Evolutionary conservation across 2,329 filamentous ascomycete species (phyloP).

Genomic region (Fusarium sp.): DNA sequence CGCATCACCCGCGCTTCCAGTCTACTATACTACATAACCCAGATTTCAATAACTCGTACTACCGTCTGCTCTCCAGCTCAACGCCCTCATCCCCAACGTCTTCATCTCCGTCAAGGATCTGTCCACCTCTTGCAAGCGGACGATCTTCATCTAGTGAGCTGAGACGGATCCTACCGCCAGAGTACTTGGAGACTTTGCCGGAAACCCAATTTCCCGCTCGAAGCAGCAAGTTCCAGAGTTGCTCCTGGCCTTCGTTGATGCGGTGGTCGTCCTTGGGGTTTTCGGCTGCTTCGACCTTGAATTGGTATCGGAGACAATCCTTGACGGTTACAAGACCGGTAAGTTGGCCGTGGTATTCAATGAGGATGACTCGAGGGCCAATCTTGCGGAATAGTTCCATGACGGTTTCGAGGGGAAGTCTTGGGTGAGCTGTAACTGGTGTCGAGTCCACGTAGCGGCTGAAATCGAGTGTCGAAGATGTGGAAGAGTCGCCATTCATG

Average conservation of each 20-base stretch:
- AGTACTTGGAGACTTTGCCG: slow-evolving; percentile 59
- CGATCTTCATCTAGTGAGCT: slow-evolving; percentile 51
- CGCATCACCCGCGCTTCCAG: slow-evolving; percentile 23
- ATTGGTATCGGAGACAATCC: slow-evolving; percentile 96
- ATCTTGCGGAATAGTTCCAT: slow-evolving; percentile 99
- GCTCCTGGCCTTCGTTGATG: slow-evolving; percentile 66
- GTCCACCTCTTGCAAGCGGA: slow-evolving; percentile 55
- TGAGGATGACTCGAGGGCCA: slow-evolving; percentile 88
- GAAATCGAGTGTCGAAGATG: slow-evolving; percentile 73
- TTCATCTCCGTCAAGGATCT: slow-evolving; percentile 55
- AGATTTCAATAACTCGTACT: slow-evolving; percentile 4
- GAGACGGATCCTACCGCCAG: slow-evolving; percentile 65
- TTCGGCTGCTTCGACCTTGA: slow-evolving; percentile 90
- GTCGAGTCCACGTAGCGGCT: slow-evolving; percentile 87
- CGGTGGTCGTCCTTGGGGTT: slow-evolving; percentile 68
- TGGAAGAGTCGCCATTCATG: slow-evolving; percentile 29
- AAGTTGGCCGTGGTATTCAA: slow-evolving; percentile 86
- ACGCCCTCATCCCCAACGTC: slow-evolving; percentile 53
- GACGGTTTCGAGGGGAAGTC: slow-evolving; percentile 90
- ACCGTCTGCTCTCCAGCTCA: slow-evolving; percentile 53
- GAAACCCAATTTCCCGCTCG: slow-evolving; percentile 65
- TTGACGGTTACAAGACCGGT: slow-evolving; percentile 92
- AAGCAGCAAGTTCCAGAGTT: slow-evolving; percentile 67
- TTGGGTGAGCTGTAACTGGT: slow-evolving; percentile 88
- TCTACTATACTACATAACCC: slow-evolving; percentile 26